Evolutionary conservation across 75 land plant genomes (phyloP).

Genomic region (Cryptomeria japonica): DNA sequence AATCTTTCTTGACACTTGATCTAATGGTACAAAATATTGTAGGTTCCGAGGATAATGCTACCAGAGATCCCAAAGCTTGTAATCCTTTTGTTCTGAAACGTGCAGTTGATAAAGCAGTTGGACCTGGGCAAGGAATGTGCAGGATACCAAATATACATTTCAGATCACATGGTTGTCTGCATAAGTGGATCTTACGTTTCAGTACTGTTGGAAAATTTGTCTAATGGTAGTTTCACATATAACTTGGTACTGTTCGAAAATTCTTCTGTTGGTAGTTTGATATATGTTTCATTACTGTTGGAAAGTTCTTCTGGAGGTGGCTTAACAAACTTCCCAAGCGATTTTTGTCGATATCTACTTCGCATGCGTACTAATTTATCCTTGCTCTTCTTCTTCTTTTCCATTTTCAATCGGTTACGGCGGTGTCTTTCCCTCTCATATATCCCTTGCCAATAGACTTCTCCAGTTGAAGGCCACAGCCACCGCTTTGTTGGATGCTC

Average conservation of each 20-base stretch:
- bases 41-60: not conserved
- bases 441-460: conserved; percentile 90
- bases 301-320: conserved; percentile 37
- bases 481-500: conserved; percentile 61
- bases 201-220: not conserved
- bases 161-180: not conserved
- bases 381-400: conserved; percentile 57
- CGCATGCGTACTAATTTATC: conserved; percentile 70
- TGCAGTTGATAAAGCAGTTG: not conserved
- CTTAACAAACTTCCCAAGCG: conserved; percentile 67
- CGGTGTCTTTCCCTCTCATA: conserved; percentile 68
- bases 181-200: not conserved
- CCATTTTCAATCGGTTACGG: conserved; percentile 56
- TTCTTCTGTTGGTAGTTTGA: conserved; percentile 34
- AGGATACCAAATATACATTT: not conserved
- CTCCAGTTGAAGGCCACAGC: conserved; percentile 98
- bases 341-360: conserved; percentile 46
- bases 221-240: not conserved
- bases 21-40: not conserved
- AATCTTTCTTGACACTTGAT: not conserved
- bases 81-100: not conserved
- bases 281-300: not conserved
- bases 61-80: not conserved
- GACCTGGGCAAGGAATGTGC: not conserved
- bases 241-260: not conserved